Evolutionary conservation across 345 rosid species (phyloP), one percentile per base, ranked within the genome.

Genomic region (Eutrema heterophyllum): DNA sequence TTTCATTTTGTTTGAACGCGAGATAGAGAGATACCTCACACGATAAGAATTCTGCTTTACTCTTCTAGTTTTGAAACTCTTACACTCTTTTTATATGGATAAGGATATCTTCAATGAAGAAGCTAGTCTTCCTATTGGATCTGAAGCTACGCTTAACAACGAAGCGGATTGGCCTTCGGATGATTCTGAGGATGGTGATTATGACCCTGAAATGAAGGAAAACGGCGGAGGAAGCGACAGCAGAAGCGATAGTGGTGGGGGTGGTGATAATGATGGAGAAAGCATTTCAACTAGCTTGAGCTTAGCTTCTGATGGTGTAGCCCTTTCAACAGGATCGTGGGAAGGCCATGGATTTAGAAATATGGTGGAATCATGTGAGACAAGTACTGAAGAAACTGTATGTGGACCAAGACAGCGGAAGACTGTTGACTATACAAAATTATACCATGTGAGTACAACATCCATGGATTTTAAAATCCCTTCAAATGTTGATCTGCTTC

Each of bases 111-210:
- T 92, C 76, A 83, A 81, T 59, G 93, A 88, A 73, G 98, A 90
- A 84, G 98, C 97, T 74, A 83, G 73, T 68, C 58, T 75, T 24
- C 87, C 89, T 36, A 85, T 83, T 61, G 92, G 87, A 56, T 85
- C 82, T 51, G 70, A 60, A 52, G 81, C 79, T 32, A 79, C 77
- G 54, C 67, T 87, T 36, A 89, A 90, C 79, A 84, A 78, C 16
- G 97, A 86, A 64, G 88, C 74, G 21, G 89, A 87, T 35, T 95
- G 99, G 98, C 99, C 99, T 79, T 92, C 97, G 6, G 99, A 95
- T 86, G 99, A 95, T 80, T 92, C 98, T 32, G 82, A 83, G 71
- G 99, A 95, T 83, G 86, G 83, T 64, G 94, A 95, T 72, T 95
- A 95, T 81, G 89, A 90, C 79, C 98, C 98, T 36, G 90, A 82